These are phyloP conservation scores for Sclerotinia borealis DNA, from an alignment of 2,329 filamentous ascomycete genomes.

Conservation along the genomic window DNA sequence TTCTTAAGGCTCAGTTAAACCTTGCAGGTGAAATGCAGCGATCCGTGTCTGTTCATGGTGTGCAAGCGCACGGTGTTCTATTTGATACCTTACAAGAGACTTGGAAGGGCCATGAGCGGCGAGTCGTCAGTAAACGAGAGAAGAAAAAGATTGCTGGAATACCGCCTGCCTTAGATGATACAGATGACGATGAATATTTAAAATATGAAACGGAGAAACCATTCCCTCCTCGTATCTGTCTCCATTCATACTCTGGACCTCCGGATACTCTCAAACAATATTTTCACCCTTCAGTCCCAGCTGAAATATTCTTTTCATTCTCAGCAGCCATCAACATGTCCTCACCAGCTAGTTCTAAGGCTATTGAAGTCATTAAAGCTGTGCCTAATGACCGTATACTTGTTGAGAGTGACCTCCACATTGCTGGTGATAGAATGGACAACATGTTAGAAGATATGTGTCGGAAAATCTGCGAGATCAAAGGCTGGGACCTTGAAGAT, in stretches of 20 bases:
- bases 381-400: constrained; percentile 75
- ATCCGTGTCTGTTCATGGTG: constrained; percentile 73
- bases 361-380: constrained; percentile 57
- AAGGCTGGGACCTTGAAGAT: constrained; percentile 68
- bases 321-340: constrained; percentile 76
- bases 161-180: constrained; percentile 31
- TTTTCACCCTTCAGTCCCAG: constrained; percentile 63
- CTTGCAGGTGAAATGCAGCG: constrained; percentile 63
- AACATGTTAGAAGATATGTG: constrained; percentile 66
- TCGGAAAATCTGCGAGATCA: constrained; percentile 68
- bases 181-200: constrained; percentile 33
- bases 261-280: constrained; percentile 74
- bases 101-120: constrained; percentile 66
- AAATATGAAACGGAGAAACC: constrained; percentile 43
- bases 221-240: constrained; percentile 82
- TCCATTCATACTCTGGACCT: constrained; percentile 87
- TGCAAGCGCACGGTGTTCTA: constrained; percentile 50
- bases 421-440: constrained; percentile 78
- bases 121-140: constrained; percentile 55
- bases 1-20: constrained; percentile 62
- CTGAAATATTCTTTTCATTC: constrained; percentile 80
- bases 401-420: constrained; percentile 85
- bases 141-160: constrained; percentile 41
- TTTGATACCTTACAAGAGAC: constrained; percentile 57
- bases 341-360: constrained; percentile 40